Base-by-base conservation (phyloP, 257 asterid species). In the Solanum sejunctum region DNA sequence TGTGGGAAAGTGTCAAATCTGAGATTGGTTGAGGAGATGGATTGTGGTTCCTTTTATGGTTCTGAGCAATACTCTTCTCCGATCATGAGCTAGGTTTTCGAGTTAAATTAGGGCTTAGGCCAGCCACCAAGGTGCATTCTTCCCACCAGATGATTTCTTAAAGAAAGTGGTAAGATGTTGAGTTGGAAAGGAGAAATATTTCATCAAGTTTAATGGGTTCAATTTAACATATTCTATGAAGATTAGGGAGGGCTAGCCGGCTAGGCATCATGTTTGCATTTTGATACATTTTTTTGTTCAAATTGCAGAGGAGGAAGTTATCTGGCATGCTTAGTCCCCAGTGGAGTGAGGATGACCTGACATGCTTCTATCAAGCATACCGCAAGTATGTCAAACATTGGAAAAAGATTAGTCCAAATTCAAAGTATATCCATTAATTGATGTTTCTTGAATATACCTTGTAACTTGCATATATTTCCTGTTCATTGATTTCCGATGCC, bases 381-480 rank as follows among this genome's bases (percentile, higher is more conserved):
- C 93, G 99, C 86, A 95, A 91, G 87, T 85, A 95, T 86, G 94
- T 95, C 73, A 92, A 90, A 91, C 94, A 95, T 64, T 95, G 97
- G 97, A 94, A 93, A 89, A 95, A 95, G 99, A 97, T 95, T 23
- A 81, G 97, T 88, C 83, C 83, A 71, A 82, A 61, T 61, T 82
- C 73, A 39, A 41, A 41, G 84, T 61, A 32, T 63, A 61, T 57
- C 51, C 28, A 52, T 77, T 26, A 66, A 83, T 51, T 63, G 51
- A 66, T 32, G 64, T 64, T 77, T 67, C 69, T 66, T 26, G 36
- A 32, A 32, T 32, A 32, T 32, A 32, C 3, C 36, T 2, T 28
- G 32, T 28, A 28, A 28, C 32, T 51, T 52, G 77, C 61, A 82
- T 82, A 7, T 61, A 36, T 61, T 61, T 82, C 23, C 61, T 83